phyloP scores from a whole-genome alignment of 2,329 filamentous ascomycete species.

The Colletotrichum tabaci region DNA sequence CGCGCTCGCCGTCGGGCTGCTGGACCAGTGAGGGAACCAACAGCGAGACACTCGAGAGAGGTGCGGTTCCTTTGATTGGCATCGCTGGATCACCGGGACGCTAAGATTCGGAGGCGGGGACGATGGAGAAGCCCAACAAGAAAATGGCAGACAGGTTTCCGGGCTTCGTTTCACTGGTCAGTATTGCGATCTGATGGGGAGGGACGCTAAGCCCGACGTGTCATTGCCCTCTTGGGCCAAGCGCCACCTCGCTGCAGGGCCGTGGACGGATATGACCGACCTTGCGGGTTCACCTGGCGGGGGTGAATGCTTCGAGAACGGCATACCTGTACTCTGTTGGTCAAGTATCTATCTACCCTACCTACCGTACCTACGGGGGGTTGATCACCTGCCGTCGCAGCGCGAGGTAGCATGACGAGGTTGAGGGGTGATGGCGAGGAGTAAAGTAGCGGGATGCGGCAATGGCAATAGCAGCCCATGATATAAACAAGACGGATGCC shows the following conservation, averaged over 20 bases:
- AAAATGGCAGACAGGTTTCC: conserved; percentile 13
- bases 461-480: conserved; percentile 2
- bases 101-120: conserved; percentile 12
- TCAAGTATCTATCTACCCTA: background rate
- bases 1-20: conserved; percentile 15
- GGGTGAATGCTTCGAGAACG: background rate
- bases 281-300: conserved; percentile 33
- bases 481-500: conserved; percentile 38
- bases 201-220: conserved; percentile 5
- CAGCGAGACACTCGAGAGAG: conserved; percentile 24
- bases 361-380: no score
- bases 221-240: conserved; percentile 10
- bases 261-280: conserved; percentile 33
- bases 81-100: conserved; percentile 31
- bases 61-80: conserved; percentile 20
- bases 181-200: conserved; percentile 26
- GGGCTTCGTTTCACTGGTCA: conserved; percentile 20
- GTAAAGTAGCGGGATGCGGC: background rate
- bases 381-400: background rate
- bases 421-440: background rate
- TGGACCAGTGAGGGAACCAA: conserved; percentile 25
- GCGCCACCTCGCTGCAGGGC: background rate
- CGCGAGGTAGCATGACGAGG: background rate
- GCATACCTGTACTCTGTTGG: no score
- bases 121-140: conserved; percentile 13